Base-by-base conservation (phyloP, 129 eudicot genomes). In the Gnaphalium uliginosum region DNA sequence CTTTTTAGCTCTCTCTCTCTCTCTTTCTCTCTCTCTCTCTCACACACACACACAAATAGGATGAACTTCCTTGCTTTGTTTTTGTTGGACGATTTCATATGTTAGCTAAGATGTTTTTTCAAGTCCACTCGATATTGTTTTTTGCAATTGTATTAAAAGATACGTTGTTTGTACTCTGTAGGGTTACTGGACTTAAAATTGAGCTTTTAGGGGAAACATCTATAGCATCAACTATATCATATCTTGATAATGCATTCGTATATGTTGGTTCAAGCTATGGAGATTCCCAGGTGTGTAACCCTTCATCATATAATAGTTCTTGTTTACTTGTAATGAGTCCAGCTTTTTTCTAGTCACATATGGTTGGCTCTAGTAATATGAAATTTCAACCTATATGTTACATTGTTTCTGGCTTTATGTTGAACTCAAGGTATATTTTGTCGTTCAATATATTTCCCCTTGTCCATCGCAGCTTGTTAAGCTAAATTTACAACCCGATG, bases 221-320 rank as follows among this genome's bases (percentile, higher is more conserved):
- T 43, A 81, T 94, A 63, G 97, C 99, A 50, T 94, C 99, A 13
- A 87, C 99, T 9, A 91, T 94, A 32, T 94, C 99, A 18, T 94
- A 94, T 83, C 92, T 94, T 73, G 99, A 94, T 76, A 94, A 91
- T 83, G 97, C 96, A 18, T 85, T 94, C 63, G 99, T 94, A 56
- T 94, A 82, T 72, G 87, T 94, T 71, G 99, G 99, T 74, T 94
- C 99, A 69, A 94, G 99, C 86, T 94, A 87, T 78, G 99, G 99
- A 69, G 99, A 94, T 83, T 94, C 99, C 39, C 99, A 94, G 99
- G 99, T 94, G 71, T 82, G 73, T 65, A 66, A 26, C 27, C 13
- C 4, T 51, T 37, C 61, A 50, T 8, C 29, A 59, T 60, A 23
- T 8, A 46, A 29, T 30, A n/a, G 10, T 77, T 65, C 17, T 25